Evolutionary conservation across 1,139 yeast species (phyloP).

Genomic region (Diutina mesorugosa): DNA sequence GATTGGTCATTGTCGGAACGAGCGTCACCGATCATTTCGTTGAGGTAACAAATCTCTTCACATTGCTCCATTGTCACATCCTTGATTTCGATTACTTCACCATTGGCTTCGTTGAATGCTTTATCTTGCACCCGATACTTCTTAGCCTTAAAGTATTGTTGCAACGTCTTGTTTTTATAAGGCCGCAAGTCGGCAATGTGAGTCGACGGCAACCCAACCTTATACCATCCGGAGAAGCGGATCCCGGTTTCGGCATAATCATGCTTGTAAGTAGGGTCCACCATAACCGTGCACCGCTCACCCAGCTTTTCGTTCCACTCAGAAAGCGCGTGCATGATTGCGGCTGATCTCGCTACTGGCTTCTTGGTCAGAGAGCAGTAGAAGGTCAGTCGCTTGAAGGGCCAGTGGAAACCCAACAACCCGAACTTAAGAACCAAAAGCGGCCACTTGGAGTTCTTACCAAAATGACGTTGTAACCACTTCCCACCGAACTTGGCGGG

Average conservation of each 20-base stretch:
- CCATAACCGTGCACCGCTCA: slow-evolving; percentile 19
- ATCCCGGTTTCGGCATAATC: slow-evolving; percentile 21
- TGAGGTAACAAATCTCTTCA: slow-evolving; percentile 15
- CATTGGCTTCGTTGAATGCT: slow-evolving; percentile 20
- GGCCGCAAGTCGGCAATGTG: slow-evolving; percentile 30
- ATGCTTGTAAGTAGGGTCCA: slow-evolving; percentile 25
- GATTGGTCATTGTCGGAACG: slow-evolving; percentile 23
- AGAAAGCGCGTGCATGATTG: slow-evolving; percentile 22
- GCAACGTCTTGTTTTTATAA: slow-evolving; percentile 13
- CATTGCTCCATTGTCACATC: slow-evolving; percentile 17
- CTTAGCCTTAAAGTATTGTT: slow-evolving; percentile 24
- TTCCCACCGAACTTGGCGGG: slow-evolving; percentile 9
- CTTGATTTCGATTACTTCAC: slow-evolving; percentile 15
- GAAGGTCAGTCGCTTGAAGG: slow-evolving; percentile 28
- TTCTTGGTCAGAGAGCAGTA: slow-evolving; percentile 22
- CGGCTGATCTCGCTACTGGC: slow-evolving; percentile 29
- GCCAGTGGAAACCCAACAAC: slow-evolving; percentile 32
- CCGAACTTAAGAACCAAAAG: slow-evolving; percentile 25
- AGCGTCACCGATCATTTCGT: slow-evolving; percentile 25
- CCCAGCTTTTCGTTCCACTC: slow-evolving; percentile 19
- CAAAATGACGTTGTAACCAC: slow-evolving; percentile 13
- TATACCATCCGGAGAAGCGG: slow-evolving; percentile 26
- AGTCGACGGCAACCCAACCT: slow-evolving; percentile 22
- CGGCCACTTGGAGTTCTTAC: slow-evolving; percentile 16
- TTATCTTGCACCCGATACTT: slow-evolving; percentile 26